These are phyloP conservation scores for Agastache rugosa DNA, from an alignment of 257 asterid genomes.

Conservation along the genomic window DNA sequence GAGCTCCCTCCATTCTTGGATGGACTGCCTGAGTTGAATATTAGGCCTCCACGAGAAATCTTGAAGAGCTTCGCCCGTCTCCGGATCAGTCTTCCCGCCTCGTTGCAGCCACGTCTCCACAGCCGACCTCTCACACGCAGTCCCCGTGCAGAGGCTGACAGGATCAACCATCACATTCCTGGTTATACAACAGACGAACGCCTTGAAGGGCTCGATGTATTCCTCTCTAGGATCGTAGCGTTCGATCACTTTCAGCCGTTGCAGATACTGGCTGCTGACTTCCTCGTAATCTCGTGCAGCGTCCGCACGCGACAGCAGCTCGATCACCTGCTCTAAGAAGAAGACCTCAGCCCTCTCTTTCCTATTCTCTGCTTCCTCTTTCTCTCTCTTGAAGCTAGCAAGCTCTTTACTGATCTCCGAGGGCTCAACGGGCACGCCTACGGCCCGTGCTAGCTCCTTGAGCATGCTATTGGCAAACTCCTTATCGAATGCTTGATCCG, in stretches of 20 bases:
- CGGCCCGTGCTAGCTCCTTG: conserved; percentile 56
- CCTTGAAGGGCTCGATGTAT: conserved; percentile 54
- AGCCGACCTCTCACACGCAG: conserved; percentile 63
- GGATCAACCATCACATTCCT: conserved; percentile 59
- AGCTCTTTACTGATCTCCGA: conserved; percentile 58
- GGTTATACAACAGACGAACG: conserved; percentile 59
- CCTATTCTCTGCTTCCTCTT: conserved; percentile 59
- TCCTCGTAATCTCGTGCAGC: conserved; percentile 66
- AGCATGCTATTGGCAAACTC: conserved; percentile 60
- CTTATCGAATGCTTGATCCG: conserved; percentile 48
- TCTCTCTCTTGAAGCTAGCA: conserved; percentile 56
- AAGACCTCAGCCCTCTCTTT: conserved; percentile 69
- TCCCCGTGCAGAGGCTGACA: conserved; percentile 71
- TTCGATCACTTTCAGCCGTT: conserved; percentile 53
- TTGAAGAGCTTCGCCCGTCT: conserved; percentile 58
- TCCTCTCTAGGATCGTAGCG: conserved; percentile 52
- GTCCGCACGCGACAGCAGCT: conserved; percentile 65
- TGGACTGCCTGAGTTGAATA: conserved; percentile 59
- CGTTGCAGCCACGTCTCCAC: conserved; percentile 52
- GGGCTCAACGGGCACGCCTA: conserved; percentile 60
- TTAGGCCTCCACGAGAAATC: conserved; percentile 57
- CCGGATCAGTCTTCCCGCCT: conserved; percentile 60
- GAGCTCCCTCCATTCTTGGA: conserved; percentile 73
- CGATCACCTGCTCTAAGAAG: conserved; percentile 66
- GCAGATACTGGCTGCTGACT: conserved; percentile 51